Base-by-base conservation (phyloP, 2,329 filamentous ascomycete genomes). In the Aspergillus novofumigatus region DNA sequence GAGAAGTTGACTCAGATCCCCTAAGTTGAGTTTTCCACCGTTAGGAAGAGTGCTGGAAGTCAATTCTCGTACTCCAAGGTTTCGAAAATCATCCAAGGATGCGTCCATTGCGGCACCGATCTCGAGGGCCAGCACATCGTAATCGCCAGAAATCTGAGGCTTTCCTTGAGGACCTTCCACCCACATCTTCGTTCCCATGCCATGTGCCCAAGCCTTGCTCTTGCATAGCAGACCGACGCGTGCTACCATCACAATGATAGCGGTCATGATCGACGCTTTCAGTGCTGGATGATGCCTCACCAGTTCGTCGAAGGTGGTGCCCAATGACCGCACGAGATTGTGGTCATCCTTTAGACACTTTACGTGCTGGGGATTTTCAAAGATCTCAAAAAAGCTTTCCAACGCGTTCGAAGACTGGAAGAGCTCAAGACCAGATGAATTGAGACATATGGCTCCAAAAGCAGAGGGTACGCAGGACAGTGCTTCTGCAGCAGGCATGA, bases 391-490 rank as follows among this genome's bases (percentile, higher is more conserved):
- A 71, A 92, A 97, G 64, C 86, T 90, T 56, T 92, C 87, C 48
- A 99, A 81, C 1, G 91, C 92, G 57, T 86, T 82, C 0, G 92
- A 97, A 0, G 86, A 83, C 56, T 91, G 86, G 66, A 99, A 95
- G 69, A 97, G 83, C 66, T 89, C 89, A 80, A 97, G 89, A 8
- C 94, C 94, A 28, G 85, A 81, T 60, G 90, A 88, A 65, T 97
- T 97, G 55, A 99, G 78, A 64, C 91, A 99, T 53, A 99, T 96
- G 4, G 94, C 92, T 60, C 93, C 93, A 66, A 99, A 89, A 2
- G 93, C 92, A 57, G 88, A 86, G 0, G 94, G 92, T 3, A 99
- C 86, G 56, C 90, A 89, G 38, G 86, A 86, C 62, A 99, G 95
- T 48, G 92, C 91, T 68, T 99, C 95, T 3, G 86, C 82, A 1